These are phyloP conservation scores for Corynascus novoguineensis DNA, from an alignment of 495 filamentous ascomycete genomes.

Conservation along the genomic window DNA sequence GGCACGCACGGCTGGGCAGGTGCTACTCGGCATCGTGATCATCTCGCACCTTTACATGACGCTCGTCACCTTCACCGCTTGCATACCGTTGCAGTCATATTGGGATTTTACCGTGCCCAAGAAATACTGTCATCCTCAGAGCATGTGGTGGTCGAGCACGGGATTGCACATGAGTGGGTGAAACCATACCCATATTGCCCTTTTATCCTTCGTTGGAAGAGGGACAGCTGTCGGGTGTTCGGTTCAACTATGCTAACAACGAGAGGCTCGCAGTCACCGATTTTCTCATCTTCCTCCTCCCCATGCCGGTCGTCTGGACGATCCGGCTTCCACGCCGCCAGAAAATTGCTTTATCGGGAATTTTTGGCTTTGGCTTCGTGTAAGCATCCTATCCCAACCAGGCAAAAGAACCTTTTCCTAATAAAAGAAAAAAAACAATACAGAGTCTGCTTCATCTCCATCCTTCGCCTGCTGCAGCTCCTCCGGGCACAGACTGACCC, in stretches of 20 bases:
- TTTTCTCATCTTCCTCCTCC: slow-evolving; percentile 35
- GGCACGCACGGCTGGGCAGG: slow-evolving; percentile 28
- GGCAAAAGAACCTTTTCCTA: no score
- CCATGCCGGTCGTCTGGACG: slow-evolving; percentile 35
- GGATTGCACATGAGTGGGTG: slow-evolving; percentile 29
- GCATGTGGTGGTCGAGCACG: slow-evolving; percentile 32
- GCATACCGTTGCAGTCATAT: slow-evolving; percentile 28
- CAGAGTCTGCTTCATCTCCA: slow-evolving; percentile 33
- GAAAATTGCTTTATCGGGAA: slow-evolving; percentile 31
- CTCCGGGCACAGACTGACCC: slow-evolving; percentile 18
- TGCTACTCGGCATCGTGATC: slow-evolving; percentile 25
- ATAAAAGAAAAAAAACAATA: not conserved
- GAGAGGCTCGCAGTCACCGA: slow-evolving; percentile 27
- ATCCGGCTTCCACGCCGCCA: slow-evolving; percentile 30
- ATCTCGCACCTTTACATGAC: slow-evolving; percentile 24
- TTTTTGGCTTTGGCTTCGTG: slow-evolving; percentile 35
- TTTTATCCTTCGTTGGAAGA: no score
- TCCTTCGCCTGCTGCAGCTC: slow-evolving; percentile 28
- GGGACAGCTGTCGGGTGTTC: not conserved
- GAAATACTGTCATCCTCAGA: slow-evolving; percentile 26
- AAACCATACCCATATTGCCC: not conserved
- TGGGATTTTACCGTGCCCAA: slow-evolving; percentile 26
- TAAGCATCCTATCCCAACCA: slow-evolving; percentile 2
- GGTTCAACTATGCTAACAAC: not conserved
- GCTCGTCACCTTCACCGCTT: slow-evolving; percentile 25